phyloP scores from a whole-genome alignment of 345 rosid genomes.

The Kandelia obovata region DNA sequence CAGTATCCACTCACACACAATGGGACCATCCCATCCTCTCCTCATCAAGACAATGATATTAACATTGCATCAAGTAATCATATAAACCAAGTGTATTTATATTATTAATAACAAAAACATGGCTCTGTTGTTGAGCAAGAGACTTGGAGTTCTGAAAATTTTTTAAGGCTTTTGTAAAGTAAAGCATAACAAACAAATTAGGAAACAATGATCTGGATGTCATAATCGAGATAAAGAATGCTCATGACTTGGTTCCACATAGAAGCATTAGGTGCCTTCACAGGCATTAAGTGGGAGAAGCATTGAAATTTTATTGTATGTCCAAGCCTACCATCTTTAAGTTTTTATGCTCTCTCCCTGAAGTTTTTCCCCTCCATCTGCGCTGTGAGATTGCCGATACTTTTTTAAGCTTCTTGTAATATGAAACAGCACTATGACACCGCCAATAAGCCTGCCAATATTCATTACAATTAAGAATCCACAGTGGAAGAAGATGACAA shows the following conservation, averaged over 20 bases:
- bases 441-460: conserved; percentile 59
- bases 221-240: background rate
- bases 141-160: no score
- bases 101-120: no score
- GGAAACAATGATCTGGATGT: background rate
- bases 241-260: background rate
- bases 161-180: background rate
- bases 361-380: conserved; percentile 37
- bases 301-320: conserved; percentile 4
- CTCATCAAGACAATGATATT: no score
- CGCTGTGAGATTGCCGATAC: conserved; percentile 41
- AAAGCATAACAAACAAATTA: background rate
- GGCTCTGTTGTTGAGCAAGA: no score
- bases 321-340: conserved; percentile 37
- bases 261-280: background rate
- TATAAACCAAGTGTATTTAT: no score
- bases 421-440: conserved; percentile 41
- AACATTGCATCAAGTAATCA: no score
- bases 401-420: conserved; percentile 41
- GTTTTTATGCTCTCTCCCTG: conserved; percentile 29
- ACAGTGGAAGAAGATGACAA: conserved; percentile 17
- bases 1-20: no score
- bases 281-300: background rate
- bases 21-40: no score
- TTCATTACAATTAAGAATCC: conserved; percentile 13